Evolutionary conservation across 2,329 filamentous ascomycete genomes (phyloP), one percentile per base, ranked within the genome.

Genomic region (Talaromyces sp.): DNA sequence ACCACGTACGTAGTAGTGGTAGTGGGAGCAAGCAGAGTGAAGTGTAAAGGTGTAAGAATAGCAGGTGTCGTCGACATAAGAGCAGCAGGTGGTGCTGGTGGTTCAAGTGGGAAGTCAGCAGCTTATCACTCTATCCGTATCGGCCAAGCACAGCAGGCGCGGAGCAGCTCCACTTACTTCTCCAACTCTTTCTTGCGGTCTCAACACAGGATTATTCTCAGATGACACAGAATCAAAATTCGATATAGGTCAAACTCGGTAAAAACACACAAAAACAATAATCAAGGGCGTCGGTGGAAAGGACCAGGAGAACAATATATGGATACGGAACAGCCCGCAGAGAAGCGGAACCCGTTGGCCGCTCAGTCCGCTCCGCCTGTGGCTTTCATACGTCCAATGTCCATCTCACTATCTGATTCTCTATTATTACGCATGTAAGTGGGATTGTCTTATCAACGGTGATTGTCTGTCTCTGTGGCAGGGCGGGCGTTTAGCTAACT

Each of bases 121-220:
- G 38, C 58, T 60, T 60, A 60, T 60, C 58, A 31, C 27, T 56
- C 53, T 56, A 56, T 56, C 53, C 53, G 53, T 40, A 59, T 59
- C 56, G 36, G 56, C 56, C 56, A 59, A 43, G 56, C 54, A n/a
- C 27, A 36, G 38, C 56, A 59, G 25, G 34, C 58, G 56, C 38
- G 36, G 36, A 59, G 38, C n/a, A 59, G 58, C 58, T 60, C 58
- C 58, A 60, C 58, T 45, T 29, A 47, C 29, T 47, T 47, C 34
- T 27, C 36, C 53, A 38, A 40, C 54, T 19, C 19, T 34, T 34
- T n/a, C 40, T n/a, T 22, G 6, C 10, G 25, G 11, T 11, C 19
- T 11, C 45, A 25, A 47, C 45, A 25, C 38, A 3, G 38, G 15
- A 15, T 40, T 40, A 13, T 40, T 40, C 15, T 40, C 2, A 47